Evolutionary conservation across 345 rosid genomes (phyloP).

Genomic region (Gossypium longicalyx): DNA sequence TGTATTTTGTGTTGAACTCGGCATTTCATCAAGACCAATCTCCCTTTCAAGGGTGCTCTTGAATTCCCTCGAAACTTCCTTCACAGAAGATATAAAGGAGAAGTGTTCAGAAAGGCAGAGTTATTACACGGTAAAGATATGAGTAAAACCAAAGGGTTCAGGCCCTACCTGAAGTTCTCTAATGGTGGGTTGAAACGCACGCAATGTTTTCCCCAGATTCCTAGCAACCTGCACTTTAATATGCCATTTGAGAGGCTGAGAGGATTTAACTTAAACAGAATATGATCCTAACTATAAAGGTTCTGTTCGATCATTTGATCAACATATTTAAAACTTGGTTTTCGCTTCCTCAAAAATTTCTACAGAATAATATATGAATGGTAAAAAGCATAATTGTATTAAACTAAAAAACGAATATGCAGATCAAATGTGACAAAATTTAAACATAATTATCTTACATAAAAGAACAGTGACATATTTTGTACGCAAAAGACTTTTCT

Average conservation of each 20-base stretch:
- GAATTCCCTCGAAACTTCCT: conserved; percentile 96
- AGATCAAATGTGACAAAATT: background rate
- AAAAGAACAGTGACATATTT: background rate
- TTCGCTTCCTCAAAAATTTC: background rate
- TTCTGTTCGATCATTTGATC: background rate
- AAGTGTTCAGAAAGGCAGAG: conserved; percentile 11
- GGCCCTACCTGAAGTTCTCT: conserved; percentile 78
- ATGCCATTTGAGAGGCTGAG: background rate
- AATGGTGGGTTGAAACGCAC: conserved; percentile 90
- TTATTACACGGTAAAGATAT: background rate
- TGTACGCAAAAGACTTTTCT: background rate
- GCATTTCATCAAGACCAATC: conserved; percentile 71
- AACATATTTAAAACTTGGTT: background rate
- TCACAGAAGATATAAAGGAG: conserved; percentile 4
- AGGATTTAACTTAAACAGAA: background rate
- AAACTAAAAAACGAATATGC: background rate
- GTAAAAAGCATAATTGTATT: background rate
- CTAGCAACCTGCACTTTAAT: conserved; percentile 70
- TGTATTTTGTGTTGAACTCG: conserved; percentile 33
- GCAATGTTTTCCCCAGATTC: conserved; percentile 85
- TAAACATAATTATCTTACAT: background rate
- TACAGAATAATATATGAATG: background rate
- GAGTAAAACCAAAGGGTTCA: conserved; percentile 1
- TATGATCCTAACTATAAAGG: background rate
- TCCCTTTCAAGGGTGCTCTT: conserved; percentile 90